These are phyloP conservation scores for Trametes sp. DNA, from an alignment of 1,284 basidiomycete species.

Conservation along the genomic window DNA sequence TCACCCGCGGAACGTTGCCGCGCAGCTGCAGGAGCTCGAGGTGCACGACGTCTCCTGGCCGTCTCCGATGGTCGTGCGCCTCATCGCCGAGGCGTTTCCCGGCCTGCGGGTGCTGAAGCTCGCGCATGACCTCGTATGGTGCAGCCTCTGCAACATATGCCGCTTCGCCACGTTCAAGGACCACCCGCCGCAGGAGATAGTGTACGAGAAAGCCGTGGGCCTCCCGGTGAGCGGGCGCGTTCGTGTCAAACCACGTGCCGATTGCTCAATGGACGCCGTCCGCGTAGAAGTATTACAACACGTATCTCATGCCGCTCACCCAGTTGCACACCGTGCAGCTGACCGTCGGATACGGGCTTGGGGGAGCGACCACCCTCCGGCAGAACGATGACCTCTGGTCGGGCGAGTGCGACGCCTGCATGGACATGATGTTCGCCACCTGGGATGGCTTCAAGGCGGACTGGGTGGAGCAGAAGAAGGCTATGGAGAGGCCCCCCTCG, in stretches of 20 bases:
- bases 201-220: conserved; percentile 28
- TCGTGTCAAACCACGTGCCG: no score
- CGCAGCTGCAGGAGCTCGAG: conserved; percentile 27
- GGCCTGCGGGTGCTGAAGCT: conserved; percentile 27
- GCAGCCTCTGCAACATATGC: conserved; percentile 33
- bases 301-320: conserved; percentile 19
- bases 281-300: conserved; percentile 23
- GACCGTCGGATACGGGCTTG: conserved; percentile 25
- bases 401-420: conserved; percentile 34
- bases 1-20: conserved; percentile 23
- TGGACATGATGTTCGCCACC: conserved; percentile 30
- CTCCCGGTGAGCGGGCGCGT: conserved; percentile 24
- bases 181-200: conserved; percentile 24
- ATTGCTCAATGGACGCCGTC: not conserved
- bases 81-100: conserved; percentile 26
- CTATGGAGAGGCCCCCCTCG: conserved; percentile 15
- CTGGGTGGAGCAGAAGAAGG: conserved; percentile 28
- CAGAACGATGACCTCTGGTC: conserved; percentile 26
- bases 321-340: conserved; percentile 23
- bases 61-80: conserved; percentile 23
- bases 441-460: conserved; percentile 20
- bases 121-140: conserved; percentile 31
- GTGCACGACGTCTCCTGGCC: conserved; percentile 32
- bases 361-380: conserved; percentile 15
- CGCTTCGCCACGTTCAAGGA: conserved; percentile 30